A percentile compares a stretch with the other conserved stretches of the same genome.
phyloP scores from a whole-genome alignment of 2,329 filamentous ascomycete species.

The Penicillium concentricum region DNA sequence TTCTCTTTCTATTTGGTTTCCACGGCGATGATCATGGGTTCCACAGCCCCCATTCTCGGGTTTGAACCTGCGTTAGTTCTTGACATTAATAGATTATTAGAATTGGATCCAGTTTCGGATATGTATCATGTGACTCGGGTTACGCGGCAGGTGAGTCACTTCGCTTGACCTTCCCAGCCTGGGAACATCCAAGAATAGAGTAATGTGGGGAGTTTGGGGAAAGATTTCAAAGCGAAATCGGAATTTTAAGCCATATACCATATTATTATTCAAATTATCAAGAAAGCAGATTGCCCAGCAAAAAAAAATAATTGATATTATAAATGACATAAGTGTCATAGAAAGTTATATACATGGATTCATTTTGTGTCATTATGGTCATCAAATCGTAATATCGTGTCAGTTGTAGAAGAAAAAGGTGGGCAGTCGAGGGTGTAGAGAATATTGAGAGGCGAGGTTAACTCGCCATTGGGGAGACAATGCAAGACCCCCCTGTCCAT shows the following conservation, averaged over 20 bases:
- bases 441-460: background rate
- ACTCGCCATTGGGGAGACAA: slow-evolving; percentile 9
- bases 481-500: slow-evolving; percentile 23
- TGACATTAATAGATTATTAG: background rate
- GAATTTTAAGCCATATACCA: background rate
- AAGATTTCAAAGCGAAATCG: background rate
- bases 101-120: background rate
- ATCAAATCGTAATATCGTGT: slow-evolving; percentile 19
- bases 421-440: background rate
- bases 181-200: slow-evolving; percentile 6
- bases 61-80: slow-evolving; percentile 10
- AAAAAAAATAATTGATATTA: slow-evolving; percentile 2
- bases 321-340: slow-evolving; percentile 1
- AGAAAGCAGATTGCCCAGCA: slow-evolving; percentile 1
- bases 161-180: slow-evolving; percentile 7
- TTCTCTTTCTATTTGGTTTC: background rate
- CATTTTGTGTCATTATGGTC: slow-evolving; percentile 17
- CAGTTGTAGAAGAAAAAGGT: background rate
- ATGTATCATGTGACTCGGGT: slow-evolving; percentile 4
- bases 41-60: background rate
- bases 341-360: slow-evolving; percentile 10
- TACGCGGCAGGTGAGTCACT: slow-evolving; percentile 11
- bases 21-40: slow-evolving; percentile 2
- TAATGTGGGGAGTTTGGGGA: slow-evolving; percentile 3
- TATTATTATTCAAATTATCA: background rate